Base-by-base conservation (phyloP, 306 rosid species). In the Lagenaria siceraria region DNA sequence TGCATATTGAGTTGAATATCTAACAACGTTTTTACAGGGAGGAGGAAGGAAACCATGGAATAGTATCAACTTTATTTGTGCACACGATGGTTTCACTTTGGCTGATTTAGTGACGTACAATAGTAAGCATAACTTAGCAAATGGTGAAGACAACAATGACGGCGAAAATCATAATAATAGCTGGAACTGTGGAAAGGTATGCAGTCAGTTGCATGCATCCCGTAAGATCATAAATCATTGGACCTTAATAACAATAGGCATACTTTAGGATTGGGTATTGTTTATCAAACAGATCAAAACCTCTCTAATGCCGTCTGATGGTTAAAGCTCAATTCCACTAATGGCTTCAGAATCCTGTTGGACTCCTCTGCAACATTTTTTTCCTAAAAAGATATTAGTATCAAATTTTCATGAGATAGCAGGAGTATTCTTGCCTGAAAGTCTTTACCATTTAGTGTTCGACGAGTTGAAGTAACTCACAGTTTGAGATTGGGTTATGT, bases 121-220 rank as follows among this genome's bases (percentile, higher is more conserved):
- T 86, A 84, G 80, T 56, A 95, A 95, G 82, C 92, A 89, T 85
- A 95, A 95, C 89, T 72, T 81, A 80, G 87, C 93, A 70, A 95
- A 95, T 68, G 98, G 97, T 29, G 98, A 95, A 80, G 86, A 89
- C 89, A 95, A 95, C 87, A 95, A 84, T n/a, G 97, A 95, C 40
- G 98, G 98, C 76, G 98, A 92, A 86, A 90, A 65, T 83, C 98
- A 95, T 81, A 95, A 95, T 83, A 95, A 87, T 80, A 92, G 98
- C 93, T 95, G 98, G 98, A 92, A 95, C 87, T 95, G 98, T 75
- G 98, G 98, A 74, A 86, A 90, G 98, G 98, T 92, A 86, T 46
- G 74, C 79, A 36, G 71, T 76, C 64, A 62, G 51, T 79, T 65
- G 71, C 70, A 33, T 82, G 84, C 76, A 74, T 76, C 78, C 54